Evolutionary conservation across 805 yeast species (phyloP), one percentile per base, ranked within the genome.

Genomic region (Pichia kluyveri): DNA sequence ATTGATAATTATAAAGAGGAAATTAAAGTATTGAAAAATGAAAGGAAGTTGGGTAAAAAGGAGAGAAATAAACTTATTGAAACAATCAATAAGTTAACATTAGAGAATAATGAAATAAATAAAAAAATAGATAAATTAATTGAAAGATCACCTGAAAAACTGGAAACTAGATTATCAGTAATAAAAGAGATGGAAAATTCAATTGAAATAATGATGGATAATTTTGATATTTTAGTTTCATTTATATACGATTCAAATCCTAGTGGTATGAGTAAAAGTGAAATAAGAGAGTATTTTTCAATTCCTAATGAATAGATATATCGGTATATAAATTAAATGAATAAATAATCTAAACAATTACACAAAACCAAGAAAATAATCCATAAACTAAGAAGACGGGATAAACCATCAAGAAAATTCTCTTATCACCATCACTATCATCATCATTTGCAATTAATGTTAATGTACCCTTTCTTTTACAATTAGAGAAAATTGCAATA

Each of bases 351-450:
- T 43, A 54, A 17, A 77, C 71, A 41, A 77, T 77, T 15, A 77
- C 75, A 46, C 69, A 73, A 34, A 78, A 65, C 82, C 82, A 78
- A 37, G 78, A 67, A 52, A 77, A 70, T 3, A 75, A 67, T 2
- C 77, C 71, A 56, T 72, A 77, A 61, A 77, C 73, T 49, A 77
- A 65, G 12, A 69, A 70, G 12, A 78, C 72, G 1, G 83, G 83
- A 52, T 76, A 77, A 8, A 77, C 65, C 46, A 80, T 79, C 47
- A 78, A 63, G 26, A 76, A 63, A 3, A 77, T 69, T 48, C 82
- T 65, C 19, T 78, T 79, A 26, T 80, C 82, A 27, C 75, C 71
- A 14, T 74, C 78, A 5, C 74, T 78, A n/a, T 23, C 49, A 7
- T 47, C 54, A 4, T 53, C 46, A 26, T 54, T 55, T 3, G 50